phyloP scores from a whole-genome alignment of 768 basidiomycete species.

The Mycena leptocephala region DNA sequence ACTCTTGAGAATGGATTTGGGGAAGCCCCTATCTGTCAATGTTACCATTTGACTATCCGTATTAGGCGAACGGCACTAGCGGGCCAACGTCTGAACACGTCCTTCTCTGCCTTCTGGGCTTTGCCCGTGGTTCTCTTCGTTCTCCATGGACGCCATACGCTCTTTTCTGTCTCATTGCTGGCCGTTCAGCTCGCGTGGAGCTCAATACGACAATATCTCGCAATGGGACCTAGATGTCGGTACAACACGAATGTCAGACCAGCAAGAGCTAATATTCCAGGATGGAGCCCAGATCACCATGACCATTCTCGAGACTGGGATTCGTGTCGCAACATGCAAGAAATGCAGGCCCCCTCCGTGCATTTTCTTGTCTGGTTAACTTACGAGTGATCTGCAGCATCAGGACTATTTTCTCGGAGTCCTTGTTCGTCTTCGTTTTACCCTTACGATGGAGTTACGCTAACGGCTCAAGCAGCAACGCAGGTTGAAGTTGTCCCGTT shows the following conservation, averaged over 20 bases:
- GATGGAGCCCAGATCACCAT: constrained; percentile 22
- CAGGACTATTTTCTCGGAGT: constrained; percentile 17
- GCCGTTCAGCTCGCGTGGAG: constrained; percentile 10
- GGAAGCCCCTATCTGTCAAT: too few species aligned
- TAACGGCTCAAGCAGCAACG: neutral
- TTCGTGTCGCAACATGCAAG: constrained; percentile 9
- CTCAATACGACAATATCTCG: constrained; percentile 23
- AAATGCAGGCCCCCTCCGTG: neutral
- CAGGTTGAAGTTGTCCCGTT: constrained; percentile 27
- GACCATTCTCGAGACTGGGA: constrained; percentile 27
- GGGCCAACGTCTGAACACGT: too few species aligned
- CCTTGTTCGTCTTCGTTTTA: neutral
- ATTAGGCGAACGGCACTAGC: too few species aligned
- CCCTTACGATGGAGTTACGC: neutral
- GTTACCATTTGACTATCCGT: too few species aligned
- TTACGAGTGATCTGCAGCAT: neutral
- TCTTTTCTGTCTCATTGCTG: constrained; percentile 18
- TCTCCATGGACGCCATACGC: neutral
- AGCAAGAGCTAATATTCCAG: constrained; percentile 31
- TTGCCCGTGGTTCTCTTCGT: neutral
- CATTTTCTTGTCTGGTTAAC: neutral
- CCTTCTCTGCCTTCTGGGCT: neutral
- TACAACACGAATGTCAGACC: constrained; percentile 21
- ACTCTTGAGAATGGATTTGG: too few species aligned
- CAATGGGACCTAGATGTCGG: constrained; percentile 26